Evolutionary conservation across 2,329 filamentous ascomycete genomes (phyloP).

Genomic region (Neophaeococcomyces aloes): DNA sequence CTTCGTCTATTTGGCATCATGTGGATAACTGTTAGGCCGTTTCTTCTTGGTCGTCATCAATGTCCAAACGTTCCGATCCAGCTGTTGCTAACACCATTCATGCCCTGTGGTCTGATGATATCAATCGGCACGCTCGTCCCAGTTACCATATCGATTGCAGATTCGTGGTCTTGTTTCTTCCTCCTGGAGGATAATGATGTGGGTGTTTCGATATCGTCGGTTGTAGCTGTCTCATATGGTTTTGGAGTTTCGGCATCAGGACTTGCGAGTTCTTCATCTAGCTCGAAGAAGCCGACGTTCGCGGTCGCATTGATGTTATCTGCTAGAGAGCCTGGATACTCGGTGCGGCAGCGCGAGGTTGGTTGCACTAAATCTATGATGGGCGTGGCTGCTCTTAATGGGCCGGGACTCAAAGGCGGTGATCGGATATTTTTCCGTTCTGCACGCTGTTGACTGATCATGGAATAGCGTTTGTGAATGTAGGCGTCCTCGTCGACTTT

Average conservation of each 20-base stretch:
- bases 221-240: slow-evolving; percentile 5
- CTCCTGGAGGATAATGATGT: neutral
- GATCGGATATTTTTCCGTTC: neutral
- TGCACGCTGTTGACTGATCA: neutral
- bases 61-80: slow-evolving; percentile 21
- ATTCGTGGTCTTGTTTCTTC: neutral
- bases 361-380: neutral
- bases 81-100: slow-evolving; percentile 8
- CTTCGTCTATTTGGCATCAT: neutral
- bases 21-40: neutral
- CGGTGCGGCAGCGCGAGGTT: neutral
- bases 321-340: slow-evolving; percentile 2
- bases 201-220: slow-evolving; percentile 6
- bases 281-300: slow-evolving; percentile 21
- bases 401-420: neutral
- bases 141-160: neutral
- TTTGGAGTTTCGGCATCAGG: slow-evolving; percentile 12
- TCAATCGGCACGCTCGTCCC: slow-evolving; percentile 19
- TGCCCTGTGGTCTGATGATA: slow-evolving; percentile 16
- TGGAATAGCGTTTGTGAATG: neutral
- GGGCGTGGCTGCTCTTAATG: neutral
- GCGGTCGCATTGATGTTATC: slow-evolving; percentile 12
- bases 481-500: neutral
- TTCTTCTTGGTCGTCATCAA: slow-evolving; percentile 7
- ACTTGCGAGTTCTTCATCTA: slow-evolving; percentile 20